Percentiles rank a stretch among this genome's conserved stretches.
These are phyloP conservation scores for Endoconidiophora polonica DNA, from an alignment of 2,329 filamentous ascomycete genomes.

Conservation along the genomic window DNA sequence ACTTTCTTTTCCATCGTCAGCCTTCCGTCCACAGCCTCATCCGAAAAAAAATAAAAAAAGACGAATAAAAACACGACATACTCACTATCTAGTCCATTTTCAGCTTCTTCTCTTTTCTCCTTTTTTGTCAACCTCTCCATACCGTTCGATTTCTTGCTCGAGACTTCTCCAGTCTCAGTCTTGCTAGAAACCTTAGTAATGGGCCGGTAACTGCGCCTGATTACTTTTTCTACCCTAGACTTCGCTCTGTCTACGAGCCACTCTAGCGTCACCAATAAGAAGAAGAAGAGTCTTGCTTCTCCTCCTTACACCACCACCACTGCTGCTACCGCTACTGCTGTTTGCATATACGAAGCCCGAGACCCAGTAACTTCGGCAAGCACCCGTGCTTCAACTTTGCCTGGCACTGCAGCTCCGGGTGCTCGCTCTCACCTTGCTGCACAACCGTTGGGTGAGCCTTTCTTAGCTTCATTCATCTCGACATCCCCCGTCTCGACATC, in stretches of 20 bases:
- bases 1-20: not conserved
- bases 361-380: not conserved
- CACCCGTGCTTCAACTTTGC: not conserved
- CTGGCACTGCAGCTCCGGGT: not conserved
- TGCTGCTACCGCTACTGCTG: not conserved
- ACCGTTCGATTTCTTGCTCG: not conserved
- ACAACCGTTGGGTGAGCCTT: not conserved
- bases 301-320: not conserved
- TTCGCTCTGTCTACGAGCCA: slow-evolving; percentile 32
- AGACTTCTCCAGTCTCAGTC: not conserved
- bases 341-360: not conserved
- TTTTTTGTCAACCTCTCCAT: not conserved
- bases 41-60: too few relatives aligned
- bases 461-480: not conserved
- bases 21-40: too few relatives aligned
- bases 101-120: not conserved
- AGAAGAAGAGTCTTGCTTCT: slow-evolving; percentile 4
- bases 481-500: not conserved
- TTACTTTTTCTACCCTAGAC: slow-evolving; percentile 29
- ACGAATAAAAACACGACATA: too few relatives aligned
- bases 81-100: not conserved
- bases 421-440: not conserved
- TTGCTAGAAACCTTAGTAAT: slow-evolving; percentile 51
- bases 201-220: slow-evolving; percentile 47
- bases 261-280: slow-evolving; percentile 18